These are phyloP conservation scores for Penicillium sp. DNA, from an alignment of 2,329 filamentous ascomycete species.

Conservation along the genomic window DNA sequence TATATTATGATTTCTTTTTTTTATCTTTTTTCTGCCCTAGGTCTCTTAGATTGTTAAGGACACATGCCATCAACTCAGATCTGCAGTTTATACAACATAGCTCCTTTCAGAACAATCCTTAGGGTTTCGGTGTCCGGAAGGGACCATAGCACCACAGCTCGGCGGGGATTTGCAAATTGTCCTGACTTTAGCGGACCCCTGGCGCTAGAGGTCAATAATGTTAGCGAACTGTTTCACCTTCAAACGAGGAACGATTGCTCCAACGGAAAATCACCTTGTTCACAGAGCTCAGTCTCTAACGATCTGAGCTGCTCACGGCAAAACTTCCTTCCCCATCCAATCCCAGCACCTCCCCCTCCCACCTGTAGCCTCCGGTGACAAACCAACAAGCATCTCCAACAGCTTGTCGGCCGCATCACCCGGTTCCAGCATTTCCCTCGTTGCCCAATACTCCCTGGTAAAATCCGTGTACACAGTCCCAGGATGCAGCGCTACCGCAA, in stretches of 20 bases:
- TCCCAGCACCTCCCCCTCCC: slow-evolving; percentile 60
- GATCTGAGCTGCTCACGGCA: slow-evolving; percentile 37
- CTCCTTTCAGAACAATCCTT: background rate
- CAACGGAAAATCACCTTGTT: too few species aligned
- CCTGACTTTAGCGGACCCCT: background rate
- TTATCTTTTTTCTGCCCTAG: background rate
- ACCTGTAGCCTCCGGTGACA: slow-evolving; percentile 32
- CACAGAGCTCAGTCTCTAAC: background rate
- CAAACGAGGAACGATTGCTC: background rate
- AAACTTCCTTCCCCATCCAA: slow-evolving; percentile 58
- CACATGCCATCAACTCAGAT: background rate
- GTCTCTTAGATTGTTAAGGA: background rate
- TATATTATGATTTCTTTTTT: background rate
- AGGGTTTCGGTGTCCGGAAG: background rate
- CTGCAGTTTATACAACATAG: background rate
- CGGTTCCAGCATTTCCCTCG: slow-evolving; percentile 58
- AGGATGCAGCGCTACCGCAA: slow-evolving; percentile 65
- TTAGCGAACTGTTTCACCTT: background rate
- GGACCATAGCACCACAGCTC: background rate
- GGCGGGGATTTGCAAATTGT: background rate
- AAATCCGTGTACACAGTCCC: slow-evolving; percentile 71
- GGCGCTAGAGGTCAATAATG: background rate
- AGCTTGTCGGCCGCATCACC: slow-evolving; percentile 59
- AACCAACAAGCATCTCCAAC: slow-evolving; percentile 48
- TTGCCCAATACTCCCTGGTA: slow-evolving; percentile 62